Evolutionary conservation across 108 stramenopile genomes (phyloP).

Genomic region (Nannochloropsis salina): DNA sequence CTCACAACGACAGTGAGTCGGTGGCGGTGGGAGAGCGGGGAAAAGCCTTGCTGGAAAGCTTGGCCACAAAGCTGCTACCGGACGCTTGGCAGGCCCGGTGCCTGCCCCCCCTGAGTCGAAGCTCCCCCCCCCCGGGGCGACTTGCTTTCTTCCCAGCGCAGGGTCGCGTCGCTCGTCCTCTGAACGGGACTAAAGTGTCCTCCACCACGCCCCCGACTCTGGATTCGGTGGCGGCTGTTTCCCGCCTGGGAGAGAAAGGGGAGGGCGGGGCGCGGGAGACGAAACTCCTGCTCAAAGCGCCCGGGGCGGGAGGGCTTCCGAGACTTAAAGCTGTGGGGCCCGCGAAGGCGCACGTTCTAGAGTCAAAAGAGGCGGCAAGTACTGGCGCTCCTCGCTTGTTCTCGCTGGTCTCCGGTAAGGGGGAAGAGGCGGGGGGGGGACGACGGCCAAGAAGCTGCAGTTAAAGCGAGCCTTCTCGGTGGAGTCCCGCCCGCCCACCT

Average conservation of each 20-base stretch:
- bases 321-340: neutral
- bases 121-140: neutral
- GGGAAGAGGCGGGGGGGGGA: neutral
- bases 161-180: neutral
- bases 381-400: neutral
- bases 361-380: neutral
- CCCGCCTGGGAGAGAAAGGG: neutral
- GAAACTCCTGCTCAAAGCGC: no score
- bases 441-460: neutral
- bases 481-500: neutral
- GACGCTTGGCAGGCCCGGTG: neutral
- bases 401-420: neutral
- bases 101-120: neutral
- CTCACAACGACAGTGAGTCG: neutral
- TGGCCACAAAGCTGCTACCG: neutral
- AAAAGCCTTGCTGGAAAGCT: neutral
- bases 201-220: no score
- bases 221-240: no score
- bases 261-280: neutral
- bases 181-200: no score
- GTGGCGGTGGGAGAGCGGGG: slow-evolving; percentile 8
- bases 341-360: neutral
- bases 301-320: neutral
- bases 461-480: neutral
- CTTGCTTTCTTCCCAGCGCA: neutral